Evolutionary conservation across 2,329 filamentous ascomycete species (phyloP).

Genomic region (Clathrospora elynae): DNA sequence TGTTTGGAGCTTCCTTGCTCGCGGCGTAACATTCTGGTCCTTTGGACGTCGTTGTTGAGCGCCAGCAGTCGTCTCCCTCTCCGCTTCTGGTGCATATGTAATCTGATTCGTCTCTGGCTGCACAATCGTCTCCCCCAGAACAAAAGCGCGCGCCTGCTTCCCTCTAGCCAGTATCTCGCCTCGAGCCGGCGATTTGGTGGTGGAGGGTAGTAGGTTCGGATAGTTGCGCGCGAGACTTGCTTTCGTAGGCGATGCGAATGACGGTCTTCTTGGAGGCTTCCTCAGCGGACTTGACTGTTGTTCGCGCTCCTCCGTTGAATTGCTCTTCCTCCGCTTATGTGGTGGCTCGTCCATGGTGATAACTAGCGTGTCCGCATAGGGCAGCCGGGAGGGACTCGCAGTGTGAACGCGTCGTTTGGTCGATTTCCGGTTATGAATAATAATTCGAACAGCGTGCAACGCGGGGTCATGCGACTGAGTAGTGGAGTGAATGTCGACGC

Average conservation of each 20-base stretch:
- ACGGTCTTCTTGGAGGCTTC: slow-evolving; percentile 43
- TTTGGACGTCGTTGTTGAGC: slow-evolving; percentile 1
- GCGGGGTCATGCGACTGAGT: slow-evolving; percentile 10
- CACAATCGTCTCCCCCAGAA: slow-evolving; percentile 21
- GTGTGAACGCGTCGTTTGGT: background rate
- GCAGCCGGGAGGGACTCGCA: background rate
- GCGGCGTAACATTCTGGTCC: slow-evolving; percentile 15
- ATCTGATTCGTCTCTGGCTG: slow-evolving; percentile 5
- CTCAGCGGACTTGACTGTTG: slow-evolving; percentile 32
- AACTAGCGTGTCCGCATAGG: background rate
- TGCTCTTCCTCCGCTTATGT: slow-evolving; percentile 44
- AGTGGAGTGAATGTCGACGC: slow-evolving; percentile 29
- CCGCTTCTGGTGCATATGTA: background rate
- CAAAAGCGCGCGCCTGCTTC: slow-evolving; percentile 28
- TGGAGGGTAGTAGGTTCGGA: slow-evolving; percentile 35
- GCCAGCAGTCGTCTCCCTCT: slow-evolving; percentile 3
- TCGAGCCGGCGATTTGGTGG: slow-evolving; percentile 19
- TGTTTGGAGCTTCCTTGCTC: background rate
- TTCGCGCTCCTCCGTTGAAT: slow-evolving; percentile 31
- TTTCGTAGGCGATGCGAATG: slow-evolving; percentile 49
- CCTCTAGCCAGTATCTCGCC: slow-evolving; percentile 21
- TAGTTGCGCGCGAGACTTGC: slow-evolving; percentile 49
- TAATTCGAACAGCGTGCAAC: background rate
- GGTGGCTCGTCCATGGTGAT: slow-evolving; percentile 40
- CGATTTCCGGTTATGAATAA: slow-evolving; percentile 5